Evolutionary conservation across 202 grass and related monocot genomes (phyloP).

Genomic region (Setaria italica): DNA sequence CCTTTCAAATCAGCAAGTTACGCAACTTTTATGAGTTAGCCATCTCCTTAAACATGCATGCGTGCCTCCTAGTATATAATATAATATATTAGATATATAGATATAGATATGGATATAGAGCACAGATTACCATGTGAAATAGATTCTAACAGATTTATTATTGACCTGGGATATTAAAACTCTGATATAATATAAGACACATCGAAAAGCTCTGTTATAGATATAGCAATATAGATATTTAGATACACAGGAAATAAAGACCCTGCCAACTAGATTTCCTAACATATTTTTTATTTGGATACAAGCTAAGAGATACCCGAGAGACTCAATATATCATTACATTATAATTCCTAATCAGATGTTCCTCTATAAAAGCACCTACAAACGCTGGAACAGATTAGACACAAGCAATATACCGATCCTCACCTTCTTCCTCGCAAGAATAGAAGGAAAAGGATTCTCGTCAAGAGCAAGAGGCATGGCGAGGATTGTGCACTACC

Average conservation of each 20-base stretch:
- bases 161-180: neutral
- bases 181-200: neutral
- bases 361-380: conserved; percentile 11
- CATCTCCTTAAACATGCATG: too few relatives aligned
- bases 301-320: neutral
- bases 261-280: neutral
- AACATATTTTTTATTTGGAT: neutral
- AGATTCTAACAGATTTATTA: neutral
- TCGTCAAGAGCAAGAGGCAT: neutral
- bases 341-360: neutral
- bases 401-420: neutral
- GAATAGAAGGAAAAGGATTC: neutral
- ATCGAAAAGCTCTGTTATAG: neutral
- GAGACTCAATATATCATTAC: neutral
- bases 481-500: neutral
- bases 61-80: too few relatives aligned
- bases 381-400: neutral
- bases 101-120: too few relatives aligned
- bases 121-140: neutral
- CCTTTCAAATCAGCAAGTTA: too few relatives aligned
- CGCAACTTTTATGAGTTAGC: too few relatives aligned
- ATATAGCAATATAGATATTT: neutral
- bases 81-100: too few relatives aligned
- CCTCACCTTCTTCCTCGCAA: neutral
- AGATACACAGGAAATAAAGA: neutral